These are phyloP conservation scores for Verticillium dahliae DNA, from an alignment of 2,329 filamentous ascomycete genomes.

Conservation along the genomic window DNA sequence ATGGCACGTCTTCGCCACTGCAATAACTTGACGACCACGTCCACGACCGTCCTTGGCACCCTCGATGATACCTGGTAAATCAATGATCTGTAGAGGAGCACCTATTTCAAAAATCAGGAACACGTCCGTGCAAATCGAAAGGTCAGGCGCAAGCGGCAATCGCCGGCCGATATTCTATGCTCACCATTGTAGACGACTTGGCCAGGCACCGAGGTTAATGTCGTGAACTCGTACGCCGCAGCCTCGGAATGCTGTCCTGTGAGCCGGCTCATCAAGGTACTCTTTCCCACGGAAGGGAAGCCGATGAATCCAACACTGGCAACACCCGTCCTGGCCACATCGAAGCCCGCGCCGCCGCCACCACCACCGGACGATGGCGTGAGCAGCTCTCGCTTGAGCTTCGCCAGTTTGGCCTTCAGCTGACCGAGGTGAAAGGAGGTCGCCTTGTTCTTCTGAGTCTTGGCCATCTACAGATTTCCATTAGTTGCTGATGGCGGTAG, in stretches of 20 bases:
- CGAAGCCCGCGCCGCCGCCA: constrained; percentile 82
- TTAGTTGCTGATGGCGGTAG: constrained; percentile 9
- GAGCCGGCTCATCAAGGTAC: constrained; percentile 89
- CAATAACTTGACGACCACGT: constrained; percentile 96
- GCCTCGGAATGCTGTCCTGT: constrained; percentile 97
- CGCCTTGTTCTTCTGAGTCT: constrained; percentile 95
- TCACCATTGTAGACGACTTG: constrained; percentile 88
- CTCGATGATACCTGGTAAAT: constrained; percentile 97
- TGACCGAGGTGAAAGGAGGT: constrained; percentile 92
- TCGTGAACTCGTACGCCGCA: constrained; percentile 98
- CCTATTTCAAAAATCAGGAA: constrained; percentile 30
- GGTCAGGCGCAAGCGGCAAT: background rate
- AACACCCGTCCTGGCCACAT: constrained; percentile 95
- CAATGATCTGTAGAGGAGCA: constrained; percentile 95
- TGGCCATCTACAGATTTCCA: constrained; percentile 64
- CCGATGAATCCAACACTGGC: constrained; percentile 97
- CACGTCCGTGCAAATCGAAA: background rate
- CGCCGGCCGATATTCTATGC: constrained; percentile 8
- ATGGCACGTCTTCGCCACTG: constrained; percentile 97
- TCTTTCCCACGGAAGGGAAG: constrained; percentile 97
- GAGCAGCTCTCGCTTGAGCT: constrained; percentile 92
- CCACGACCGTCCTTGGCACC: constrained; percentile 97
- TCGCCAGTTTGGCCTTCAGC: constrained; percentile 95
- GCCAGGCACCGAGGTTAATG: constrained; percentile 91
- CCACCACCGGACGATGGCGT: constrained; percentile 80